Conservation (phyloP, 1,284 basidiomycete species). For the Tausonia pullulans region DNA sequence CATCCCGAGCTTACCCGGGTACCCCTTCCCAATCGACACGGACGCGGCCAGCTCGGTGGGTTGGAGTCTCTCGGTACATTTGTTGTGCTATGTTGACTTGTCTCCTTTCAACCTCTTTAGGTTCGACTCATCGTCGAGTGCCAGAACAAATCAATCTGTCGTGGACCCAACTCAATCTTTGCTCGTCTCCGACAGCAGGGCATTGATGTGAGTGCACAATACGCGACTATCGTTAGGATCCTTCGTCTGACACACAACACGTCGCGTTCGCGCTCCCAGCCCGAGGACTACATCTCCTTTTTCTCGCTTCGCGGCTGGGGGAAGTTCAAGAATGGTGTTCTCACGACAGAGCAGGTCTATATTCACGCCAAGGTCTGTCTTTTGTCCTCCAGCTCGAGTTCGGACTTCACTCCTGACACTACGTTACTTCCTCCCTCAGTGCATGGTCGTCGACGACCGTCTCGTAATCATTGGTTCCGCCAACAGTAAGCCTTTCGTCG, state of each 20-base stretch:
- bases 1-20: slow-evolving; percentile 86
- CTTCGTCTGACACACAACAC: neutral
- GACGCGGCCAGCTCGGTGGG: slow-evolving; percentile 79
- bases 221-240: no score
- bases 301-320: slow-evolving; percentile 92
- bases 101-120: slow-evolving; percentile 34
- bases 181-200: slow-evolving; percentile 72
- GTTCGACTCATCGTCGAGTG: slow-evolving; percentile 87
- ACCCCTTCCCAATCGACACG: slow-evolving; percentile 86
- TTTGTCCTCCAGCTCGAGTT: no score
- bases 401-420: no score
- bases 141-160: slow-evolving; percentile 77
- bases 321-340: slow-evolving; percentile 68
- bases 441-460: slow-evolving; percentile 76
- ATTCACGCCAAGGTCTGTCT: slow-evolving; percentile 62
- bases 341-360: slow-evolving; percentile 89
- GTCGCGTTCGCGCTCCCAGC: slow-evolving; percentile 40
- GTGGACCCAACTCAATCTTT: slow-evolving; percentile 90
- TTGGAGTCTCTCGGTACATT: slow-evolving; percentile 16
- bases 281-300: slow-evolving; percentile 83
- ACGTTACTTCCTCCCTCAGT: no score
- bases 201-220: slow-evolving; percentile 55
- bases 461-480: slow-evolving; percentile 93
- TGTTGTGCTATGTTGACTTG: neutral
- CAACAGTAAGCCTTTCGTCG: slow-evolving; percentile 44